Evolutionary conservation across 202 grass and related monocot species (phyloP).

Genomic region (Carex arenaria): DNA sequence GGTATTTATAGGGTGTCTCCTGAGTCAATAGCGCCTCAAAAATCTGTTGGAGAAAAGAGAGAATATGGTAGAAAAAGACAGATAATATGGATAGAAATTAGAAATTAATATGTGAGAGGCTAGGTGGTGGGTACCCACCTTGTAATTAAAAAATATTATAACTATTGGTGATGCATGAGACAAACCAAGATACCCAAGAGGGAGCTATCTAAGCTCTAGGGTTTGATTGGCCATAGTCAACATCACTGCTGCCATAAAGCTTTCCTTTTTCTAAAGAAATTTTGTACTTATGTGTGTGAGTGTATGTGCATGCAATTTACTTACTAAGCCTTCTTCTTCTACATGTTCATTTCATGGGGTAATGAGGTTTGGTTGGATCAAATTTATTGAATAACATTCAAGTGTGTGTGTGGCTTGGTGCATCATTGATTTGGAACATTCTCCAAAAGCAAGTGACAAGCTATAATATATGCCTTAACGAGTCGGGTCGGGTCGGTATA

Average conservation of each 20-base stretch:
- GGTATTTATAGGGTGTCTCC: constrained; percentile 40
- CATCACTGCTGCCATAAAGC: constrained; percentile 17
- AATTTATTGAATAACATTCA: constrained; percentile 13
- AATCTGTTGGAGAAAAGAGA: constrained; percentile 30
- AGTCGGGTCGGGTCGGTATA: not conserved
- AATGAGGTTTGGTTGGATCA: constrained; percentile 21
- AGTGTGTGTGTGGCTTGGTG: not conserved
- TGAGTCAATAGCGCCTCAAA: constrained; percentile 9
- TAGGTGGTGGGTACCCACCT: not conserved
- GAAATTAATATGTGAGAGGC: not conserved
- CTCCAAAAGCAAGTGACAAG: constrained; percentile 4
- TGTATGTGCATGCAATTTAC: constrained; percentile 7
- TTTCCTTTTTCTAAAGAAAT: constrained; percentile 2
- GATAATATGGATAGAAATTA: not conserved
- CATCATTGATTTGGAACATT: constrained; percentile 9
- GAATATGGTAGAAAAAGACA: constrained; percentile 20
- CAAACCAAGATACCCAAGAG: constrained; percentile 28
- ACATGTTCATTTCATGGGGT: constrained; percentile 17
- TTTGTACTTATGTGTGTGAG: not conserved
- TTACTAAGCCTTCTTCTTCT: not conserved
- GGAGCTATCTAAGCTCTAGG: not conserved
- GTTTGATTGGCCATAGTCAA: constrained; percentile 24
- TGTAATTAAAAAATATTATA: not conserved
- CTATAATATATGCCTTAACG: not conserved
- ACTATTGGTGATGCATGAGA: constrained; percentile 19